A percentile compares a stretch with the other conserved stretches of the same genome.
These are phyloP conservation scores for Rauvolfia tetraphylla DNA, from an alignment of 257 asterid species.

Conservation along the genomic window DNA sequence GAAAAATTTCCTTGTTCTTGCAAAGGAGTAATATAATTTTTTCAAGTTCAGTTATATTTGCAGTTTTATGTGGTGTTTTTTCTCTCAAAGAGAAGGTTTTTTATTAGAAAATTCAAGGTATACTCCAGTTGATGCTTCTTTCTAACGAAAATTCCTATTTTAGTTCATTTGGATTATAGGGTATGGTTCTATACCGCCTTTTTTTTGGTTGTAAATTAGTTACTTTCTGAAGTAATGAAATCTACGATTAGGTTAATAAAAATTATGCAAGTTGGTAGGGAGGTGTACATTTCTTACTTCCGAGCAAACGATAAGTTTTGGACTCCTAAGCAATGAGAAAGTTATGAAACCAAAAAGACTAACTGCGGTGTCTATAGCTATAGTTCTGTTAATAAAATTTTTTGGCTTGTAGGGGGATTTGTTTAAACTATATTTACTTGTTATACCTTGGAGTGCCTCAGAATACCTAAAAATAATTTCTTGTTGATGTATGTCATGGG, in stretches of 20 bases:
- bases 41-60: background rate
- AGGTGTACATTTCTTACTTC: no score
- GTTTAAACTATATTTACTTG: background rate
- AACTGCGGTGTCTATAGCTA: background rate
- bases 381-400: background rate
- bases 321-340: no score
- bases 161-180: background rate
- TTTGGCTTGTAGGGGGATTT: background rate
- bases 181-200: background rate
- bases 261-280: no score
- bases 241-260: background rate
- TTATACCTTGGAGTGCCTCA: background rate
- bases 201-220: background rate
- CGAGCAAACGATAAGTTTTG: no score
- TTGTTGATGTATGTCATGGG: background rate
- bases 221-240: background rate
- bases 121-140: background rate
- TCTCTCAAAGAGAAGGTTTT: no score
- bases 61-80: background rate
- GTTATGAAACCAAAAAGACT: no score
- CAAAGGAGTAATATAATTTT: no score
- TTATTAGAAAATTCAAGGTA: background rate
- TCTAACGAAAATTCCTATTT: no score
- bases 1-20: background rate
- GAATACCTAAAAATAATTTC: background rate